Evolutionary conservation across 805 yeast species (phyloP).

Genomic region (Lipomyces starkeyi): DNA sequence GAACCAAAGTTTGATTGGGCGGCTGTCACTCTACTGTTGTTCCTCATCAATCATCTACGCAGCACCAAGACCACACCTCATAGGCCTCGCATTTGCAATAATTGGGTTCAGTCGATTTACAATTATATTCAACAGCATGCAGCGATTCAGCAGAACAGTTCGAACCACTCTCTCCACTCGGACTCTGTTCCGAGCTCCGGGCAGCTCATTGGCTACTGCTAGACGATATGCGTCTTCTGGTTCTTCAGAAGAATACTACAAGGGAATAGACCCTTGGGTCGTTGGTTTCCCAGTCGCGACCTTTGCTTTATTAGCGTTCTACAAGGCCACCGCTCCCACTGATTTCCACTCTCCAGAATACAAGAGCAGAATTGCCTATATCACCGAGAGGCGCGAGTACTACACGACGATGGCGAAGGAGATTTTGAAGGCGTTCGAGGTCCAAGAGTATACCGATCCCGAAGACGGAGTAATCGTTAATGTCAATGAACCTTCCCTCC

Average conservation of each 20-base stretch:
- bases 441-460: constrained; percentile 2
- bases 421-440: constrained; percentile 1
- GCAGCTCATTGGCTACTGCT: background rate
- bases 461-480: background rate
- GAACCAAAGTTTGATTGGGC: background rate
- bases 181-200: background rate
- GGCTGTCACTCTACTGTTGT: background rate
- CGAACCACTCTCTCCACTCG: background rate
- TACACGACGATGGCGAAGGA: background rate
- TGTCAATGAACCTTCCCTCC: background rate
- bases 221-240: constrained; percentile 1
- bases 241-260: background rate
- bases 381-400: background rate
- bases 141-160: background rate
- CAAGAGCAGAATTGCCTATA: background rate
- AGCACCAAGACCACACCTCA: background rate
- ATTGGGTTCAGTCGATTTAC: background rate
- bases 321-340: background rate
- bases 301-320: background rate
- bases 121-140: background rate
- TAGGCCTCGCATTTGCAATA: background rate
- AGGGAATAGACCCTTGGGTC: background rate
- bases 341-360: background rate
- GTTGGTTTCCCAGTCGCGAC: background rate
- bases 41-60: background rate